Evolutionary conservation across 176 grass and related monocot genomes (phyloP), one percentile per base, ranked within the genome.

Genomic region (Lolium perenne): DNA sequence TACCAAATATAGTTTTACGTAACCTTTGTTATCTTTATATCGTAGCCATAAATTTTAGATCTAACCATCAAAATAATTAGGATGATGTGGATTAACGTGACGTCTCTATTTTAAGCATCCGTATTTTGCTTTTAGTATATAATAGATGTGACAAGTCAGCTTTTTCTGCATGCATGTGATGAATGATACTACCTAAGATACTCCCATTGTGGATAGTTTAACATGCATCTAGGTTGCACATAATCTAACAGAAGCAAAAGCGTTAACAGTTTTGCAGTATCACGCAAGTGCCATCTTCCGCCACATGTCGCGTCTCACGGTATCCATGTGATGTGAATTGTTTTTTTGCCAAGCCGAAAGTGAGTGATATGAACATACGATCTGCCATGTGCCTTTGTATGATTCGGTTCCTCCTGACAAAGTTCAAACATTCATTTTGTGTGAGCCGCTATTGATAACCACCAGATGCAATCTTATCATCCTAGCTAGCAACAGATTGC

Each of bases 371-470:
- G 86, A 70, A 80, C 14, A 71, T 16, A 46, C 45, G 85, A 88
- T 91, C 43, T 51, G 38, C 74, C 86, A 91, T 91, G 82, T 91
- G 86, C 76, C 5, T 84, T 54, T 77, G 81, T 81, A 85, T 81
- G 82, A 88, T 91, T 84, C 11, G 50, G 50, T 53, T 17, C 81
- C 62, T 88, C 45, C 77, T 76, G 81, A 81, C 61, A 81, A 68
- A 43, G 60, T 75, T 54, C 82, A 85, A 63, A 91, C 86, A 91
- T 85, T 91, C 90, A 85, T 91, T 91, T 81, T 88, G 70, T 85
- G 61, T 22, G 81, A 26, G 41, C 22, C 23, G n/a, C 15, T 38
- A 65, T 40, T 74, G 47, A 75, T 75, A 14, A 77, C 69, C 59
- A 77, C 40, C 86, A 72, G 82, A 85, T 88, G 82, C 90, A 91